Percentiles rank a stretch among this genome's conserved stretches.
phyloP scores from a whole-genome alignment of 1,284 basidiomycete species.

The Uromyces viciae-fabae region DNA sequence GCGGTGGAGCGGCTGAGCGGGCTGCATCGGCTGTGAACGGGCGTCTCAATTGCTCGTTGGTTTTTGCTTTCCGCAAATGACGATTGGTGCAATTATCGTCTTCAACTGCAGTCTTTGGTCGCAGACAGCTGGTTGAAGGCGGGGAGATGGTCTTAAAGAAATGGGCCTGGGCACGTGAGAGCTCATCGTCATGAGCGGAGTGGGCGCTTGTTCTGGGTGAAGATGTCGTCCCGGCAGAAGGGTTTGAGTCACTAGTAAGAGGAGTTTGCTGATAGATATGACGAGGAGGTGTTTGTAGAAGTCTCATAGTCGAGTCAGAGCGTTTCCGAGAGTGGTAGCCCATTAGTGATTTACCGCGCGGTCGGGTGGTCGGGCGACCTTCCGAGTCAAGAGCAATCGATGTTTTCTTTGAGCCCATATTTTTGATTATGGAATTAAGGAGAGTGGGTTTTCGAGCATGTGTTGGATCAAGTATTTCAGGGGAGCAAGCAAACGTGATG shows the following conservation, averaged over 20 bases:
- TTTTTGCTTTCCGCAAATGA: constrained; percentile 30
- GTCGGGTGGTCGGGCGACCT: constrained; percentile 23
- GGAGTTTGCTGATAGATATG: constrained; percentile 7
- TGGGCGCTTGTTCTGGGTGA: constrained; percentile 24
- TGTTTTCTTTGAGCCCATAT: constrained; percentile 31
- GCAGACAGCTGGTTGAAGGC: constrained; percentile 32
- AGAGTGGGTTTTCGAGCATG: constrained; percentile 43
- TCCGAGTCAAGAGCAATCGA: constrained; percentile 25
- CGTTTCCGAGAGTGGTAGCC: constrained; percentile 30
- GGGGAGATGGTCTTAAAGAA: constrained; percentile 45
- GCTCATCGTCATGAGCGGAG: constrained; percentile 22
- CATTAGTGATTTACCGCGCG: constrained; percentile 33
- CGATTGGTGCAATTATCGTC: neutral
- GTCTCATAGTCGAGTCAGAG: constrained; percentile 31
- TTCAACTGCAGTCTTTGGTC: constrained; percentile 27
- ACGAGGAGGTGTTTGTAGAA: constrained; percentile 24
- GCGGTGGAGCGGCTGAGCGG: neutral
- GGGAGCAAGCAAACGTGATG: constrained; percentile 43
- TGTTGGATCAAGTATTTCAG: constrained; percentile 38
- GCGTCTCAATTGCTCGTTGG: constrained; percentile 38
- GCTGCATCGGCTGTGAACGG: constrained; percentile 34
- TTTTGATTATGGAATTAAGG: constrained; percentile 41
- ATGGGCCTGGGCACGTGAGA: constrained; percentile 32
- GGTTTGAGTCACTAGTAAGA: neutral
- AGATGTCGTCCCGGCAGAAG: constrained; percentile 16